Conservation (phyloP, 2,329 filamentous ascomycete species). For the Calonectria montana region DNA sequence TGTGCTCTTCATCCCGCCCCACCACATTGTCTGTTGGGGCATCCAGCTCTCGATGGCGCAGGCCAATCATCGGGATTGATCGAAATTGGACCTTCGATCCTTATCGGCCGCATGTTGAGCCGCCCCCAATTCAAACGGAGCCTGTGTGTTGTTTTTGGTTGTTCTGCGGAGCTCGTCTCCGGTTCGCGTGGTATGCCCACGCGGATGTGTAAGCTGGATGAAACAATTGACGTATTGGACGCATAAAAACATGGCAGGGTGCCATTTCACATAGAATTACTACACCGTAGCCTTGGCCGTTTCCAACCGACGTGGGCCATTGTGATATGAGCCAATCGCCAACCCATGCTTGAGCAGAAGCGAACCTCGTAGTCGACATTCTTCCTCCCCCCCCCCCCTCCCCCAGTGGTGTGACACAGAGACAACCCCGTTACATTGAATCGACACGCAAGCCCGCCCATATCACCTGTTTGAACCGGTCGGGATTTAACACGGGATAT, state of each 20-base stretch:
- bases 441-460: slow-evolving; percentile 32
- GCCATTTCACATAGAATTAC: slow-evolving; percentile 9
- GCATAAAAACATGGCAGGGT: not conserved
- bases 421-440: slow-evolving; percentile 23
- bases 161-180: not conserved
- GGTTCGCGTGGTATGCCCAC: not conserved
- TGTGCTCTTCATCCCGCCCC: slow-evolving; percentile 22
- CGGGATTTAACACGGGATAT: slow-evolving; percentile 22
- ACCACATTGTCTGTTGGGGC: slow-evolving; percentile 27
- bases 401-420: slow-evolving; percentile 32
- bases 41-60: slow-evolving; percentile 28
- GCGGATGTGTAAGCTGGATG: not conserved
- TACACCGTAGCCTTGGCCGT: not conserved
- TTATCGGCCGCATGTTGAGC: slow-evolving; percentile 30
- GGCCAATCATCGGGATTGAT: slow-evolving; percentile 30
- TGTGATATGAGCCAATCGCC: slow-evolving; percentile 24
- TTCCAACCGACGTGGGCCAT: slow-evolving; percentile 1
- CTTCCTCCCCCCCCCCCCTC: no score
- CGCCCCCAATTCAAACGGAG: slow-evolving; percentile 19
- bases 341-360: slow-evolving; percentile 23
- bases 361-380: slow-evolving; percentile 15
- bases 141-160: not conserved
- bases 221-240: not conserved
- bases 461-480: slow-evolving; percentile 16
- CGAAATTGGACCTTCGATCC: slow-evolving; percentile 22